These are phyloP conservation scores for Yamadazyma akitaensis DNA, from an alignment of 805 yeast species.

Conservation along the genomic window DNA sequence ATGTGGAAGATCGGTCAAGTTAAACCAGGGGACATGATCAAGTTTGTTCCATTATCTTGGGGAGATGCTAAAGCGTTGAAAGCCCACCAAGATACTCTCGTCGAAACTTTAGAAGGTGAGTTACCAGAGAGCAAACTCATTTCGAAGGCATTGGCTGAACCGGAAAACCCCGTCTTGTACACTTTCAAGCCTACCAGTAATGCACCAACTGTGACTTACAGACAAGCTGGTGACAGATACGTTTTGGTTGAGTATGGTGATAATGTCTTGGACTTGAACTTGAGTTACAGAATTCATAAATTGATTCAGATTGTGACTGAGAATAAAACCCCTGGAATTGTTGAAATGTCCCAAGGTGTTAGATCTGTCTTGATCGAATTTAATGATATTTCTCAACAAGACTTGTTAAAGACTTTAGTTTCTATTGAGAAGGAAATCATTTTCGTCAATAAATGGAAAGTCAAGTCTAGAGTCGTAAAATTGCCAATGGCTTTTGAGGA, in stretches of 20 bases:
- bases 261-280: slow-evolving; percentile 76
- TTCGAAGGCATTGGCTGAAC: slow-evolving; percentile 21
- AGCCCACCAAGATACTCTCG: slow-evolving; percentile 53
- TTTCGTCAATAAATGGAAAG: slow-evolving; percentile 77
- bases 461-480: slow-evolving; percentile 75
- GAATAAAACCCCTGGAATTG: slow-evolving; percentile 70
- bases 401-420: slow-evolving; percentile 59
- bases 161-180: slow-evolving; percentile 70
- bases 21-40: slow-evolving; percentile 86
- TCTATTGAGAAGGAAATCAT: slow-evolving; percentile 75
- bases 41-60: slow-evolving; percentile 74
- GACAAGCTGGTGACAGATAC: slow-evolving; percentile 97
- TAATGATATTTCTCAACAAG: slow-evolving; percentile 60
- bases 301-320: slow-evolving; percentile 69
- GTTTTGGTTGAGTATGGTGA: slow-evolving; percentile 92
- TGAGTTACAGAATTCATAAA: slow-evolving; percentile 80
- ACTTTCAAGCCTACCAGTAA: slow-evolving; percentile 44
- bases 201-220: slow-evolving; percentile 73
- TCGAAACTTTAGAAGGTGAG: slow-evolving; percentile 45
- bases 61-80: slow-evolving; percentile 66
- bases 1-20: slow-evolving; percentile 99
- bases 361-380: slow-evolving; percentile 89
- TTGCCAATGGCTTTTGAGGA: slow-evolving; percentile 98
- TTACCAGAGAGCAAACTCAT: slow-evolving; percentile 29
- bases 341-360: slow-evolving; percentile 97